Base-by-base conservation (phyloP, 1,284 basidiomycete species). In the Ustilago bromivora region DNA sequence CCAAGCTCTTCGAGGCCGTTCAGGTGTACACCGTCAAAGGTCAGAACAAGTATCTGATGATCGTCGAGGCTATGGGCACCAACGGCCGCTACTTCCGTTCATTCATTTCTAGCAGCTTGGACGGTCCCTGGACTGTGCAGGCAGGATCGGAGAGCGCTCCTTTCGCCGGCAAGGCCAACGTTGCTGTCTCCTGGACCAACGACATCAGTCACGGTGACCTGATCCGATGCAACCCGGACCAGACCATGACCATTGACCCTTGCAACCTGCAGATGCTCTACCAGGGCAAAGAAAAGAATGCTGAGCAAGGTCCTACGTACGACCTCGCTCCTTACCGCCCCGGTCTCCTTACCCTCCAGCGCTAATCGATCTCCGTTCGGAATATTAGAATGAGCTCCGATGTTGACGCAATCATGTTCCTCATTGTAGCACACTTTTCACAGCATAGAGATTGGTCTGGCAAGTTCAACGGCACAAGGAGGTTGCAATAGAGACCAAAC, bases 111-210 rank as follows among this genome's bases (percentile, higher is more conserved):
- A 53, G 23, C 49, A 67, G 64, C 57, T 57, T 72, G 52, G 54
- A 63, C 15, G 70, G 70, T 2, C 47, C 38, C 9, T 72, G 70
- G 70, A 64, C 60, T 13, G 52, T 72, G 5, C 60, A 72, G 19
- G 65, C 64, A 11, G 70, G 61, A 1, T 47, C 61, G 4, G 70
- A 72, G 53, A 67, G 61, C 46, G 70, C 70, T 7, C 70, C 70
- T 11, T 72, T 72, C n/a, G 70, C 70, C n/a, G 70, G 70, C 47
- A 66, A 67, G 47, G 64, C 70, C 38, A 72, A 72, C 65, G 60
- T 47, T 35, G 61, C 52, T 31, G 70, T 56, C 38, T 46, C 23
- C 11, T 72, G 70, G 70, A 72, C 70, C 53, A 54, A 72, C 56
- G 70, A 72, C 19, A 63, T 72, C 57, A 72, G 70, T 34, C 70